Evolutionary conservation across 345 rosid genomes (phyloP).

Genomic region (Pelargonium nanum): DNA sequence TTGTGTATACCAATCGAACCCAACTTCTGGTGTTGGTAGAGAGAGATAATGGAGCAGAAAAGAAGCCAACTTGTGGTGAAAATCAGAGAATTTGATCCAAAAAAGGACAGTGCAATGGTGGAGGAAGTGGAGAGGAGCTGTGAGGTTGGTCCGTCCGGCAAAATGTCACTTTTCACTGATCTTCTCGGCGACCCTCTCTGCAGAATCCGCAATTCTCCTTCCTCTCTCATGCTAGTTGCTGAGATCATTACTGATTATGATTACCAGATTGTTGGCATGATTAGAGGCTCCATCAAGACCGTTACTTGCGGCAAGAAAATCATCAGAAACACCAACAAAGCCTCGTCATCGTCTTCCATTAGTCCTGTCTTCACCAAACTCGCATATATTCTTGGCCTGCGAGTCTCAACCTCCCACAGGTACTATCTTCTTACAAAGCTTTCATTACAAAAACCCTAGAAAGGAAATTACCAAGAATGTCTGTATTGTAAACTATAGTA

Average conservation of each 20-base stretch:
- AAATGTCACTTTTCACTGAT: slow-evolving; percentile 73
- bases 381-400: slow-evolving; percentile 84
- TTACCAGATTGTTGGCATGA: slow-evolving; percentile 68
- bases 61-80: slow-evolving; percentile 9
- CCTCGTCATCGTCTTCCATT: neutral
- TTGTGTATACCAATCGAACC: too few species aligned
- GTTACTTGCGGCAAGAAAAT: slow-evolving; percentile 70
- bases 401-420: slow-evolving; percentile 89
- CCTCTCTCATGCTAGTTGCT: slow-evolving; percentile 77
- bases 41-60: too few species aligned
- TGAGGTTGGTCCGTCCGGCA: slow-evolving; percentile 70
- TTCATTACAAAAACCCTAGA: neutral
- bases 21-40: too few species aligned
- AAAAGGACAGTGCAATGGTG: slow-evolving; percentile 39
- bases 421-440: neutral
- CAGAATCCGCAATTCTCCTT: slow-evolving; percentile 88
- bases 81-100: slow-evolving; percentile 59
- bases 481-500: too few species aligned
- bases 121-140: slow-evolving; percentile 73
- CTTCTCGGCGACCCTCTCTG: slow-evolving; percentile 90
- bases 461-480: neutral
- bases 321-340: slow-evolving; percentile 11
- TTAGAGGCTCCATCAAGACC: slow-evolving; percentile 86
- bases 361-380: slow-evolving; percentile 59
- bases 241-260: neutral